Percentiles rank a stretch among this genome's conserved stretches.
These are phyloP conservation scores for Posidonia oceanica DNA, from an alignment of 116 monocot species.

Conservation along the genomic window DNA sequence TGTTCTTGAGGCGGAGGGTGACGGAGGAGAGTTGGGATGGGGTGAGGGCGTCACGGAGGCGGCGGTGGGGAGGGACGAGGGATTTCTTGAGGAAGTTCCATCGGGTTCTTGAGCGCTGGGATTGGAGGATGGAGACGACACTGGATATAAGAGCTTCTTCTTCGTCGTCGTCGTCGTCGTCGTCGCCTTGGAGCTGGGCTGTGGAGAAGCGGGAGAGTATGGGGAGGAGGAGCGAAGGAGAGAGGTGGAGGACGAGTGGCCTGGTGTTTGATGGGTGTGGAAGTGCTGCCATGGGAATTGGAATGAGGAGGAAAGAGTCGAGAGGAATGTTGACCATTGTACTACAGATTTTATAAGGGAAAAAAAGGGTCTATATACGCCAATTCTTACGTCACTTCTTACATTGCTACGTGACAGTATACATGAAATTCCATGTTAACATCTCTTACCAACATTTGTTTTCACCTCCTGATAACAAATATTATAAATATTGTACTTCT, in stretches of 20 bases:
- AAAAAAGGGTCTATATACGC: no score
- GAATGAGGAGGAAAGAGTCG: not conserved
- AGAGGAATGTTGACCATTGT: no score
- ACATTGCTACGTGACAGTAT: no score
- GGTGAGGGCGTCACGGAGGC: slow-evolving; percentile 11
- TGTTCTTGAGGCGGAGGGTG: slow-evolving; percentile 35
- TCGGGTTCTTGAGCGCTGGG: slow-evolving; percentile 34
- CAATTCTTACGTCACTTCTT: no score
- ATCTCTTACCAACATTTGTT: no score
- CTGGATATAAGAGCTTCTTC: slow-evolving; percentile 21
- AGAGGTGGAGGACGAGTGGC: no score
- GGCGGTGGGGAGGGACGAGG: slow-evolving; percentile 4
- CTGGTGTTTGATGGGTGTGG: not conserved
- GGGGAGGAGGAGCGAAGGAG: not conserved
- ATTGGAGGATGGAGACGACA: slow-evolving; percentile 35
- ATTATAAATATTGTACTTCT: no score
- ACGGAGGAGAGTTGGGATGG: slow-evolving; percentile 26
- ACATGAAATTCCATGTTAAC: no score
- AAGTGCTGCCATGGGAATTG: not conserved
- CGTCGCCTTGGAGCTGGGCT: not conserved
- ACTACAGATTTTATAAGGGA: no score
- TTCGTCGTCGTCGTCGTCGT: not conserved
- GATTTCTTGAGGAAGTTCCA: slow-evolving; percentile 39
- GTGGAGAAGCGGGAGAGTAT: not conserved
- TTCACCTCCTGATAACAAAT: no score